phyloP scores from a whole-genome alignment of 306 rosid species.

The Alnus glutinosa region DNA sequence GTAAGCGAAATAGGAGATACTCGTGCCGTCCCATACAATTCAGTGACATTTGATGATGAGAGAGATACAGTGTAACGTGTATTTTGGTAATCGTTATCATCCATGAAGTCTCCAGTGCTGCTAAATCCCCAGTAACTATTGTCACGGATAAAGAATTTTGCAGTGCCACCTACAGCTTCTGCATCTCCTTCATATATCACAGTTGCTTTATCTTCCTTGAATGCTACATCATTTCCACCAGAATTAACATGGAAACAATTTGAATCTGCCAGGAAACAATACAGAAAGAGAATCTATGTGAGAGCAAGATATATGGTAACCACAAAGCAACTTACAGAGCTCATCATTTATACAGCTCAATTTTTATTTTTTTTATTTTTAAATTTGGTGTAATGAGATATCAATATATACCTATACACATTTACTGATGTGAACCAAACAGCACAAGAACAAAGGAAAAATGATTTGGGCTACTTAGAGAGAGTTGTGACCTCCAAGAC shows the following conservation, averaged over 20 bases:
- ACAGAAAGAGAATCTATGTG: constrained; percentile 9
- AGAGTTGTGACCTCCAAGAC: no score
- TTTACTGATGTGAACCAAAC: not conserved
- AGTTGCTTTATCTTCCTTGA: constrained; percentile 24
- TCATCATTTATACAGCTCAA: not conserved
- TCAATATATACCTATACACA: not conserved
- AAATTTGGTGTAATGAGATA: not conserved
- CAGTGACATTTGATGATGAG: constrained; percentile 43
- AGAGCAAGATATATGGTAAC: constrained; percentile 4
- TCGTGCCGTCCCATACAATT: constrained; percentile 56
- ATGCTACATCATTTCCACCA: constrained; percentile 45
- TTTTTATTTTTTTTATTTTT: not conserved
- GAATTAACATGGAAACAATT: constrained; percentile 63
- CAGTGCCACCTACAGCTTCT: constrained; percentile 42
- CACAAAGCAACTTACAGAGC: not conserved
- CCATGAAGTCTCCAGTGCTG: constrained; percentile 60
- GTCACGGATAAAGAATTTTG: constrained; percentile 24
- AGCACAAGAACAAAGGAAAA: no score
- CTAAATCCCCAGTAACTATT: constrained; percentile 48
- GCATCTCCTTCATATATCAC: constrained; percentile 42
- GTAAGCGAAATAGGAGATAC: constrained; percentile 58
- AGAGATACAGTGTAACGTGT: constrained; percentile 36
- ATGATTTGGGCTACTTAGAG: no score
- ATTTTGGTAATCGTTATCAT: constrained; percentile 41
- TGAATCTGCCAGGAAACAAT: constrained; percentile 54